These are phyloP conservation scores for Pichia exigua DNA, from an alignment of 805 yeast species.

Conservation along the genomic window DNA sequence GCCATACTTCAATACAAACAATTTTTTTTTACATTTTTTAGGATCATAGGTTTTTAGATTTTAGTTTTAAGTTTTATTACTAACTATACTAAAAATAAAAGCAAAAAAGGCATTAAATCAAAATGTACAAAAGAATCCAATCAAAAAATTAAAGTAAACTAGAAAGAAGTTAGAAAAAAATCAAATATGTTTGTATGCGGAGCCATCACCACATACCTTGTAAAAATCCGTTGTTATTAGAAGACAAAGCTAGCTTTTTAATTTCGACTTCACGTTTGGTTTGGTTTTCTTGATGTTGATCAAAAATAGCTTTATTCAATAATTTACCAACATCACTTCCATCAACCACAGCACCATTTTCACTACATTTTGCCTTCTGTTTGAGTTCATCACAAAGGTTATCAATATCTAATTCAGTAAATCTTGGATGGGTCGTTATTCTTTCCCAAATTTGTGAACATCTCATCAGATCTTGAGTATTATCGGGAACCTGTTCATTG, in stretches of 20 bases:
- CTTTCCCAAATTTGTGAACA: conserved; percentile 97
- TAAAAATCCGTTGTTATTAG: conserved; percentile 6
- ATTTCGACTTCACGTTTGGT: neutral
- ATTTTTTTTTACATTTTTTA: too few relatives aligned
- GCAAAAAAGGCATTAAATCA: neutral
- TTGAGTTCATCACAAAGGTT: conserved; percentile 87
- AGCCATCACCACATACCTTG: conserved; percentile 6
- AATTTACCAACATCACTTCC: conserved; percentile 66
- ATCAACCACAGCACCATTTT: conserved; percentile 81
- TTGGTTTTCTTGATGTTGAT: neutral
- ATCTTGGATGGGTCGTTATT: conserved; percentile 87
- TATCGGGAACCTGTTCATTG: conserved; percentile 55
- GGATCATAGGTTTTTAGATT: neutral
- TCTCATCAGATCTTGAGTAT: conserved; percentile 49
- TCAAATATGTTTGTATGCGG: neutral
- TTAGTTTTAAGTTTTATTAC: neutral
- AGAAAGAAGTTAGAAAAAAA: neutral
- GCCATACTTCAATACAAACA: too few relatives aligned
- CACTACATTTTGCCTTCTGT: conserved; percentile 91
- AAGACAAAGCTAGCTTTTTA: neutral
- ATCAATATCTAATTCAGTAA: conserved; percentile 89
- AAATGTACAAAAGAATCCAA: neutral
- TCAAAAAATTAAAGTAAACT: neutral
- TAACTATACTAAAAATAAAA: neutral
- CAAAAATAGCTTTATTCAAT: conserved; percentile 24